Evolutionary conservation across 2,329 filamentous ascomycete genomes (phyloP).

Genomic region (Cercospora brassicicola): DNA sequence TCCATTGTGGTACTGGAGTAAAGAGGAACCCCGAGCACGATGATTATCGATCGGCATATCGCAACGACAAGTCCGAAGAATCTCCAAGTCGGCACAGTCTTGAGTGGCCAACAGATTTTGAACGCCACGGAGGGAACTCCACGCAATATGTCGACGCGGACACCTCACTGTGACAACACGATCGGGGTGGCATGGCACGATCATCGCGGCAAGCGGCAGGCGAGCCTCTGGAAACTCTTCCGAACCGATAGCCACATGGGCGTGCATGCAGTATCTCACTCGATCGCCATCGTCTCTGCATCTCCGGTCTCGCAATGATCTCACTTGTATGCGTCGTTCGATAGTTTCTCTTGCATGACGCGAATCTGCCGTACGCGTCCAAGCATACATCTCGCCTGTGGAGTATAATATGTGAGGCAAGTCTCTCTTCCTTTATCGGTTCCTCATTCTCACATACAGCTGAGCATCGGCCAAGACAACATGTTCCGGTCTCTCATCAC

Average conservation of each 20-base stretch:
- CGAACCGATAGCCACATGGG: neutral
- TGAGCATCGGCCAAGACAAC: conserved; percentile 7
- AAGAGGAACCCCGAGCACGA: neutral
- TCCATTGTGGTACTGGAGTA: neutral
- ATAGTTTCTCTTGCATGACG: conserved; percentile 1
- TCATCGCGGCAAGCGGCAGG: neutral
- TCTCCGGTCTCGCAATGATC: conserved; percentile 8
- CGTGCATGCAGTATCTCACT: neutral
- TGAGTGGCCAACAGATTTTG: neutral
- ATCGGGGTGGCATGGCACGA: neutral
- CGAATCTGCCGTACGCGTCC: neutral
- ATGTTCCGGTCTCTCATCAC: conserved; percentile 16
- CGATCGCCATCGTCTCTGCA: neutral
- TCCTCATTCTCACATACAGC: neutral
- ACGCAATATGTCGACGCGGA: neutral
- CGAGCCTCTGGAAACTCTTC: neutral
- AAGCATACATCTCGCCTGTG: neutral
- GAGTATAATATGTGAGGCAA: neutral
- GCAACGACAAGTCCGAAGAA: neutral
- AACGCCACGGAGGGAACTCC: neutral
- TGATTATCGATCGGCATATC: conserved; percentile 1
- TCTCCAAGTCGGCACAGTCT: neutral
- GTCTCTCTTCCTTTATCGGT: neutral
- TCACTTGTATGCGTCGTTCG: neutral
- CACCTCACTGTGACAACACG: conserved; percentile 3